Evolutionary conservation across 2,329 filamentous ascomycete genomes (phyloP), one percentile per base, ranked within the genome.

Genomic region (Dothideomycetidae sp.): DNA sequence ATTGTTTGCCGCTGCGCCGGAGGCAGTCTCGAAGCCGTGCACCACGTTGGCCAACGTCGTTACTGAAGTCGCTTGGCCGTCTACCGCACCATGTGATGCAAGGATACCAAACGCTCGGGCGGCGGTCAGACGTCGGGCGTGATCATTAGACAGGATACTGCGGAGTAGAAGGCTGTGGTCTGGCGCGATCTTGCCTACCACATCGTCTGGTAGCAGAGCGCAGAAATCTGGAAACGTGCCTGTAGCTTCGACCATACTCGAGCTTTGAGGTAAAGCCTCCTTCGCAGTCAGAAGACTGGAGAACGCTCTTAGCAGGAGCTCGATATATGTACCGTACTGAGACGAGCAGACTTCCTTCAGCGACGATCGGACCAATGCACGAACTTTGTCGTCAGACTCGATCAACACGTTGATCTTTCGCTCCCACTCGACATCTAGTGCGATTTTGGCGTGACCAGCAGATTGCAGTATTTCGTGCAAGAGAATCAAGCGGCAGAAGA

Each of bases 371-470:
- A 85, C 66, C 4, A 67, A 66, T 16, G 67, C 57, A 29, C 82
- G 70, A 9, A 74, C 73, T 31, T 67, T 61, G 41, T 78, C 67
- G 50, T 88, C 80, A 4, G 78, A 81, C 29, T 75, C 70, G 18
- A 90, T 66, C 5, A 79, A 67, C 1, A 75, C 72, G 46, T 86
- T 80, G 2, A 96, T 64, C 46, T 80, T 78, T 31, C 77, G 68
- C 53, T 85, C 80, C 90, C 90, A 96, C 44, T 88, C 81, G 31
- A 79, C 75, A 47, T 88, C 79, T 15, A 84, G 55, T 7, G 70
- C 67, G 15, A 68, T 54, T 3, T 55, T 52, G 11, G 48, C 42
- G 10, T 67, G 57, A 1, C 55, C 51, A 10, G 62, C 61, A 10
- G 59, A 53, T 14, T 48, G 41, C 16, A 78, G 56, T 29, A 75